Base-by-base conservation (phyloP, 306 rosid species). In the Casuarina glauca region DNA sequence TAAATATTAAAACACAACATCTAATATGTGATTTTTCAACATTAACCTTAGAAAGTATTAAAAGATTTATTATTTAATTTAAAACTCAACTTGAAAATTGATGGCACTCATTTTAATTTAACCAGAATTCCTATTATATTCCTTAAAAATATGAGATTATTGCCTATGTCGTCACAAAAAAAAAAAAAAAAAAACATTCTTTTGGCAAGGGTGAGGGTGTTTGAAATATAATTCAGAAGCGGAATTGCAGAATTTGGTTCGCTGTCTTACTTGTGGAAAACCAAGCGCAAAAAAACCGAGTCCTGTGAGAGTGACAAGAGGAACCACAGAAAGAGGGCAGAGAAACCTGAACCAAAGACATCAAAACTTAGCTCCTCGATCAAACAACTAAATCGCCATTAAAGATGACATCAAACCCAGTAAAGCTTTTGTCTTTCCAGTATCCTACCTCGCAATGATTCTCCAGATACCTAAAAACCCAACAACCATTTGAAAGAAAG, bases 301-400 rank as follows among this genome's bases (percentile, higher is more conserved):
- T 57, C 98, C 97, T 58, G 96, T 91, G 8, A 94, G 88, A 53
- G 92, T 88, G 51, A 94, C 97, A 74, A 94, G 91, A 57, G 98
- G 97, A 76, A 88, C 89, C 3, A 85, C 90, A 77, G 87, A 86
- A 61, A 92, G 93, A 53, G 98, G 98, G 81, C 92, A 84, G 45
- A 95, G 90, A 88, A 75, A 89, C 88, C 98, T 95, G 90, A 78
- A 74, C 48, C 19, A 82, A n/a, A 11, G 60, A 50, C 35, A 72
- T n/a, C 58, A 46, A 45, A 53, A 36, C 10, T 19, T 35, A 62
- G 70, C 72, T 81, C 82, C 60, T 72, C 45, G 63, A 63, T 77
- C 45, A 78, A 80, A 50, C 67, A 72, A 54, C 72, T 49, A 61
- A 64, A 79, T 42, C 74, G 10, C 57, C 1, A 68, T 2, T 41